Evolutionary conservation across 305 asterid species (phyloP).

Genomic region (Fraxinus ornus): DNA sequence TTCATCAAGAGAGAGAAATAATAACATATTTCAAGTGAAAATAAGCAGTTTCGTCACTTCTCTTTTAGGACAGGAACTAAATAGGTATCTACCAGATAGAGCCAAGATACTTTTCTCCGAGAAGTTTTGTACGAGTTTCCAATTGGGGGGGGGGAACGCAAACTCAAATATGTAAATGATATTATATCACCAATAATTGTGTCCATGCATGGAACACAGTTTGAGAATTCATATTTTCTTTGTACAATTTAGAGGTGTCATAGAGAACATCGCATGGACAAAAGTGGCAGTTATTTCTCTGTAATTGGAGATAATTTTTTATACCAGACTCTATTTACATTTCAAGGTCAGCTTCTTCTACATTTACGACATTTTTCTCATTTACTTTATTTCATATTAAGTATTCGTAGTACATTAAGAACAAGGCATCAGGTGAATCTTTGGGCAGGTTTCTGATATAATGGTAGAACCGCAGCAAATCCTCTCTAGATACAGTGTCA

Average conservation of each 20-base stretch:
- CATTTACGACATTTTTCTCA: conserved; percentile 29
- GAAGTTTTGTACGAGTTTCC: neutral
- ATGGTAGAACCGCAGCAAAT: conserved; percentile 61
- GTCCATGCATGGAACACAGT: neutral
- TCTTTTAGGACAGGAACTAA: neutral
- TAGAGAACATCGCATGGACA: conserved; percentile 27
- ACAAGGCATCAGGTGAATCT: conserved; percentile 72
- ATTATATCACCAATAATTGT: neutral
- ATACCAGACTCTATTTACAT: conserved; percentile 57
- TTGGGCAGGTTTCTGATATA: conserved; percentile 69
- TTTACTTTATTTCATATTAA: conserved; percentile 55
- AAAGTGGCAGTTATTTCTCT: conserved; percentile 34
- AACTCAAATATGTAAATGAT: neutral
- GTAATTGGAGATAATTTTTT: conserved; percentile 22
- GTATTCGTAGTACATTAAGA: conserved; percentile 72
- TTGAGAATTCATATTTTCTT: neutral
- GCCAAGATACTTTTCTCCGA: neutral
- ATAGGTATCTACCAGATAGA: neutral
- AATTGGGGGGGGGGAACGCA: too few species aligned
- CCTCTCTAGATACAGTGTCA: conserved; percentile 51
- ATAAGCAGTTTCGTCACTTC: neutral
- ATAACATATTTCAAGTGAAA: neutral
- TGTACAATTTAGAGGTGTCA: conserved; percentile 1
- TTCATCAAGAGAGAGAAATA: conserved; percentile 38
- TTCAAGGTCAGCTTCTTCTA: conserved; percentile 47